These are phyloP conservation scores for Metschnikowia drakensbergensis DNA, from an alignment of 805 yeast species.

Conservation along the genomic window DNA sequence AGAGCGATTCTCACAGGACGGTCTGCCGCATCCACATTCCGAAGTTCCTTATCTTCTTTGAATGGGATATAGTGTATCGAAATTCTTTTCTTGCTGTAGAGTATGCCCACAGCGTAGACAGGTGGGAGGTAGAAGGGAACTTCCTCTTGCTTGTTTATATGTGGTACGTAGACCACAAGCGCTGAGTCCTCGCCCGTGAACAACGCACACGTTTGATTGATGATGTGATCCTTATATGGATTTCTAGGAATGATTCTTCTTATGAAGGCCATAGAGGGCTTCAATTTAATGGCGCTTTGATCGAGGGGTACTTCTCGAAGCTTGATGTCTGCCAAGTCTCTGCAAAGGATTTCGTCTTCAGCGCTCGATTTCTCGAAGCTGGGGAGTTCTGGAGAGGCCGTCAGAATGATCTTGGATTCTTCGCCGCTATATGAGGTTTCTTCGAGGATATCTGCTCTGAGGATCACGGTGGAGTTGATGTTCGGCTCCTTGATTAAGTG, in stretches of 20 bases:
- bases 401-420: conserved; percentile 21
- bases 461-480: conserved; percentile 84
- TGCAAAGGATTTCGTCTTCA: conserved; percentile 19
- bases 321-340: conserved; percentile 32
- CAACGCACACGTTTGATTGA: conserved; percentile 78
- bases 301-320: conserved; percentile 29
- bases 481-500: conserved; percentile 80
- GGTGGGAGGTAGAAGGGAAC: conserved; percentile 90
- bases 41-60: conserved; percentile 20
- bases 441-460: conserved; percentile 77
- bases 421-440: conserved; percentile 43
- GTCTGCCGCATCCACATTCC: conserved; percentile 41
- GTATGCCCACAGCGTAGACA: conserved; percentile 72
- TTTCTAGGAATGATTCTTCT: conserved; percentile 89
- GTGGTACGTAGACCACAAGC: conserved; percentile 75
- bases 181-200: conserved; percentile 40
- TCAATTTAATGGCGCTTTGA: conserved; percentile 19
- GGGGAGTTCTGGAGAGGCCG: conserved; percentile 31
- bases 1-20: conserved; percentile 80
- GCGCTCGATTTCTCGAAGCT: conserved; percentile 17
- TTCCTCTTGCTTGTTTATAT: conserved; percentile 52
- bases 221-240: conserved; percentile 76
- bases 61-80: conserved; percentile 79
- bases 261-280: conserved; percentile 52
- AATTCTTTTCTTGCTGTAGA: conserved; percentile 44